phyloP scores from a whole-genome alignment of 2,329 filamentous ascomycete species.

The Claviceps purpurea region DNA sequence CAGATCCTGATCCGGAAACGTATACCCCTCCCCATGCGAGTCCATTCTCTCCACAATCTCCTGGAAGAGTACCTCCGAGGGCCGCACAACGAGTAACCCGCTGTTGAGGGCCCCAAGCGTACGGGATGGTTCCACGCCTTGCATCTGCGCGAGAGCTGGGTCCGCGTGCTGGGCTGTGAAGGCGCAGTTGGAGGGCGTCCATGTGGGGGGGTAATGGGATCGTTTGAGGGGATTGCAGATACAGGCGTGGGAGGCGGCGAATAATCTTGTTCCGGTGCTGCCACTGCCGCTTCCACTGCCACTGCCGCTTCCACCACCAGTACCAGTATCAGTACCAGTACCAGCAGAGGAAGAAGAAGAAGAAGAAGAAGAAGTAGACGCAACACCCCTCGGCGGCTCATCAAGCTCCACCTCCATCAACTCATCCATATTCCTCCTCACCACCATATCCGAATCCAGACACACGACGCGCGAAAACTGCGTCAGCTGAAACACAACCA shows the following conservation, averaged over 20 bases:
- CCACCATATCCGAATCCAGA: slow-evolving; percentile 81
- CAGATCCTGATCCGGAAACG: slow-evolving; percentile 47
- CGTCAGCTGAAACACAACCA: slow-evolving; percentile 61
- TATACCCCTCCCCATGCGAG: slow-evolving; percentile 30
- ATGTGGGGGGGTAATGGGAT: slow-evolving; percentile 63
- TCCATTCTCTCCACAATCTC: slow-evolving; percentile 40
- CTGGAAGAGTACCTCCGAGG: slow-evolving; percentile 31
- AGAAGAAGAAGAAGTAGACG: too few relatives aligned
- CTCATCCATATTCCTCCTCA: slow-evolving; percentile 78
- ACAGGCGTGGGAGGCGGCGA: slow-evolving; percentile 74
- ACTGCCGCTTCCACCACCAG: neutral
- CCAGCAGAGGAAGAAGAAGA: too few relatives aligned
- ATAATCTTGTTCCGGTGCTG: slow-evolving; percentile 29
- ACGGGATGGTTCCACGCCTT: slow-evolving; percentile 28
- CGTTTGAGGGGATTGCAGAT: slow-evolving; percentile 74
- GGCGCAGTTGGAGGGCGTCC: slow-evolving; percentile 44
- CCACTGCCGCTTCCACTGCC: neutral
- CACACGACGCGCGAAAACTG: slow-evolving; percentile 72
- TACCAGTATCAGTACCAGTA: too few relatives aligned
- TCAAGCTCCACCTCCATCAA: slow-evolving; percentile 74
- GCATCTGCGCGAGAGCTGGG: slow-evolving; percentile 32
- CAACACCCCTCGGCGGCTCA: neutral
- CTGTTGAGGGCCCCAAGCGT: slow-evolving; percentile 33
- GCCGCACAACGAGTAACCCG: slow-evolving; percentile 44
- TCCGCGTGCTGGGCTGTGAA: slow-evolving; percentile 39